These are phyloP conservation scores for Neopestalotiopsis rosae DNA, from an alignment of 2,329 filamentous ascomycete genomes.

Conservation along the genomic window DNA sequence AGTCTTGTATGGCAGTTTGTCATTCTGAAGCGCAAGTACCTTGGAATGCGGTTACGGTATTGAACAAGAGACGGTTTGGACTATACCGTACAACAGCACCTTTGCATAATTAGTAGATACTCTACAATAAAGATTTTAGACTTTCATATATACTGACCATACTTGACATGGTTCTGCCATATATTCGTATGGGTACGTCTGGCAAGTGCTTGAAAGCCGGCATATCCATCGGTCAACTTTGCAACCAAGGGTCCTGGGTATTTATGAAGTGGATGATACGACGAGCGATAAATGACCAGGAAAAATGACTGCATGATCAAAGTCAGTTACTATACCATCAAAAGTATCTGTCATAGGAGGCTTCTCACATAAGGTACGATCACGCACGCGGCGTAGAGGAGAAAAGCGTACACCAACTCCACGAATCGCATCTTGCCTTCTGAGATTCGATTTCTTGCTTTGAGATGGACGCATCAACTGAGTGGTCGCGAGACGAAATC, in stretches of 20 bases:
- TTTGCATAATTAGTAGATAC: background rate
- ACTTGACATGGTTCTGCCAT: constrained; percentile 9
- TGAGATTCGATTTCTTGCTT: background rate
- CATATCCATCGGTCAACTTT: constrained; percentile 12
- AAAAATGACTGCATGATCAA: constrained; percentile 5
- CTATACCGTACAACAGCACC: constrained; percentile 25
- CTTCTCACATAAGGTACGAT: background rate
- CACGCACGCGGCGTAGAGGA: background rate
- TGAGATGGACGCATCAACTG: background rate
- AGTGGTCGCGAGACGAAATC: too few species aligned
- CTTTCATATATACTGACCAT: background rate
- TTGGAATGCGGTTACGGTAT: constrained; percentile 23
- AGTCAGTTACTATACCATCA: background rate
- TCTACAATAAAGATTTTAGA: background rate
- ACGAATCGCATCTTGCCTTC: background rate
- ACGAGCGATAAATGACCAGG: background rate
- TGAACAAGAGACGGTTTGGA: constrained; percentile 28
- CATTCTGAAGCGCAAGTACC: background rate
- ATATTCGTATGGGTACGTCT: background rate
- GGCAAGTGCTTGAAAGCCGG: background rate
- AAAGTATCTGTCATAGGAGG: background rate
- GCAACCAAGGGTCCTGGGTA: constrained; percentile 13
- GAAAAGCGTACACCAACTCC: background rate
- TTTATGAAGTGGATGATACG: constrained; percentile 7
- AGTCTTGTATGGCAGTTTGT: background rate